phyloP scores from a whole-genome alignment of 805 yeast species.

The Gaillardinia entomophila region DNA sequence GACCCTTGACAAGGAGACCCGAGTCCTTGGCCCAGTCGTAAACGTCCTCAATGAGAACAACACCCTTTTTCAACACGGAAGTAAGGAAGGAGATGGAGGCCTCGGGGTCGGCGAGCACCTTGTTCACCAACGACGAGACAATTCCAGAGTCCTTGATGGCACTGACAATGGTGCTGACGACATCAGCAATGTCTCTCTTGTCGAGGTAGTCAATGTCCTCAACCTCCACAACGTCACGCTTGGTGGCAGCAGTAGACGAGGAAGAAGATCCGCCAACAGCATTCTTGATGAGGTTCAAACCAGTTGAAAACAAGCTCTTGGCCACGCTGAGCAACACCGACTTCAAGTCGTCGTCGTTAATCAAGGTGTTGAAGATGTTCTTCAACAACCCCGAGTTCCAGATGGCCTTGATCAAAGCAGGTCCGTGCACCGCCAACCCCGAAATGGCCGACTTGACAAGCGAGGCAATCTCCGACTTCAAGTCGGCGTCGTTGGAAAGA shows the following conservation, averaged over 20 bases:
- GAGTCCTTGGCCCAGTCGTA: conserved; percentile 31
- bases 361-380: conserved; percentile 22
- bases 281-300: conserved; percentile 18
- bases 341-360: conserved; percentile 28
- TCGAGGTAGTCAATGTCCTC: conserved; percentile 21
- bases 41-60: conserved; percentile 27
- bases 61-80: conserved; percentile 27
- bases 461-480: conserved; percentile 17
- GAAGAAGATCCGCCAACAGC: conserved; percentile 3
- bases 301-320: conserved; percentile 27
- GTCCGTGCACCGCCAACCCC: conserved; percentile 33
- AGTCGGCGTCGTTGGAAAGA: conserved; percentile 26
- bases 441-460: conserved; percentile 26
- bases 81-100: conserved; percentile 27
- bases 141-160: conserved; percentile 31
- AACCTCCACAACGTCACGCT: conserved; percentile 6
- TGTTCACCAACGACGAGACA: conserved; percentile 22
- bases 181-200: conserved; percentile 30
- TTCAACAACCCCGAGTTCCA: conserved; percentile 36
- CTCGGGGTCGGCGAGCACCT: conserved; percentile 32
- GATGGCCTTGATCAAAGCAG: conserved; percentile 34
- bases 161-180: conserved; percentile 20
- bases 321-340: conserved; percentile 27
- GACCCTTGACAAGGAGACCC: conserved; percentile 25
- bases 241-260: conserved; percentile 8